Percentiles rank a stretch among this genome's conserved stretches.
Evolutionary conservation across 345 rosid genomes (phyloP).

Genomic region (Acer negundo): DNA sequence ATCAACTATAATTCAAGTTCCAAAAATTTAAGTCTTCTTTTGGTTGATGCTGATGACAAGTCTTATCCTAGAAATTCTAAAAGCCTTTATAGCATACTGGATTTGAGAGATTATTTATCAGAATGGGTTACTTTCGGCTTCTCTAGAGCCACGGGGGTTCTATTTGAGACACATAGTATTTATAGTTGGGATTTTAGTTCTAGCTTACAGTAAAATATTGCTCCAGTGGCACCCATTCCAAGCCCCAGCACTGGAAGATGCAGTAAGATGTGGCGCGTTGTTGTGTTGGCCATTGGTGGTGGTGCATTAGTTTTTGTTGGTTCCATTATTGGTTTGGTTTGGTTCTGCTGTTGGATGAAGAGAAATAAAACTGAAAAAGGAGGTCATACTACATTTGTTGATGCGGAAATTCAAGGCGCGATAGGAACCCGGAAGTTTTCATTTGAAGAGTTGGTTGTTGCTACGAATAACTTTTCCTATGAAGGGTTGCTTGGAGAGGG

Average conservation of each 20-base stretch:
- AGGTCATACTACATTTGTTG: not conserved
- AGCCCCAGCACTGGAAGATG: too few relatives aligned
- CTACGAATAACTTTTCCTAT: slow-evolving; percentile 17
- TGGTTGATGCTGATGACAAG: not conserved
- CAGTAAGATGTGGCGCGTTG: not conserved
- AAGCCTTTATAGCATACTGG: not conserved
- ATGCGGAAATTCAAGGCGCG: not conserved
- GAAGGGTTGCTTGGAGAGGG: slow-evolving; percentile 29
- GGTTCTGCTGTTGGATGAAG: slow-evolving; percentile 10
- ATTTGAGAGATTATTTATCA: slow-evolving; percentile 9
- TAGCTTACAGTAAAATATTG: not conserved
- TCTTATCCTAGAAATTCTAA: not conserved
- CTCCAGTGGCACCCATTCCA: too few relatives aligned
- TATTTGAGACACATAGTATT: not conserved
- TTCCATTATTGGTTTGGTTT: not conserved
- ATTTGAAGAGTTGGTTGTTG: slow-evolving; percentile 8
- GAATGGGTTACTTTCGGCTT: slow-evolving; percentile 19
- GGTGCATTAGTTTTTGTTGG: slow-evolving; percentile 4
- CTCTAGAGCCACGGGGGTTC: not conserved
- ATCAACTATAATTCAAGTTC: slow-evolving; percentile 3
- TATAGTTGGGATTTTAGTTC: slow-evolving; percentile 17
- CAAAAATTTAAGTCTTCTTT: slow-evolving; percentile 13
- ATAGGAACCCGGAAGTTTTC: slow-evolving; percentile 26
- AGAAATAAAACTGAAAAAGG: not conserved
- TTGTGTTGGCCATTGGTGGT: slow-evolving; percentile 4